Base-by-base conservation (phyloP, 495 filamentous ascomycete genomes). In the Hypoxylon fragiforme region DNA sequence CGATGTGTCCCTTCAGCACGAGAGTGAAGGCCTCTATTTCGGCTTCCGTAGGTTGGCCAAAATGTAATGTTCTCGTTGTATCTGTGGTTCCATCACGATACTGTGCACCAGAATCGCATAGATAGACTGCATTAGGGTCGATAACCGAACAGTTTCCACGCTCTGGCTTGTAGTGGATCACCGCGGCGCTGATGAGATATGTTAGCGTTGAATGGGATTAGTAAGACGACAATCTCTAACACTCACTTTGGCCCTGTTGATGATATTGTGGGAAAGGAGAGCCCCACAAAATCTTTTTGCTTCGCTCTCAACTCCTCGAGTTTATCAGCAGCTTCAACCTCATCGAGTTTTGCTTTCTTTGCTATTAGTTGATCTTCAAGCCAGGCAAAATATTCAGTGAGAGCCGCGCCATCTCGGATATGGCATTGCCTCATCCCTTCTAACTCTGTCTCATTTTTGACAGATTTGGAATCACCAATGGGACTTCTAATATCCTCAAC, bases 141-240 rank as follows among this genome's bases (percentile, higher is more conserved):
- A 99, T 89, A 32, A 80, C 78, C 30, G 90, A 79, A 72, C 95
- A 97, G 54, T 75, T 83, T 43, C 89, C 90, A 44, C 80, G 81
- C 62, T 96, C 88, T 0, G 95, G 95, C 63, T 91, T 92, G 75
- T 99, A 99, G 70, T 99, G 95, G 38, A 99, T 97, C 13, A 99
- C 84, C 2, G 95, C 95, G 26, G 92, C 94, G 48, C 74, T 78
- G 15, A 19, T 20, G 28, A 13, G 8, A 6, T 18, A 32, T 16
- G n/a, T 65, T 65, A 56, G 50, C 15, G 41, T 3, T 63, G 51
- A 21, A 46, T 18, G 15, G 9, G 8, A 7, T 3, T 7, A 7
- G 7, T 7, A 19, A 18, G 28, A 7, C 21, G 2, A 2, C 0
- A 14, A 14, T 19, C 40, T 36, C 6, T 0, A 11, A 54, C 31